Conservation (phyloP, 2,329 filamentous ascomycete genomes). For the Ascocoryne sarcoides region DNA sequence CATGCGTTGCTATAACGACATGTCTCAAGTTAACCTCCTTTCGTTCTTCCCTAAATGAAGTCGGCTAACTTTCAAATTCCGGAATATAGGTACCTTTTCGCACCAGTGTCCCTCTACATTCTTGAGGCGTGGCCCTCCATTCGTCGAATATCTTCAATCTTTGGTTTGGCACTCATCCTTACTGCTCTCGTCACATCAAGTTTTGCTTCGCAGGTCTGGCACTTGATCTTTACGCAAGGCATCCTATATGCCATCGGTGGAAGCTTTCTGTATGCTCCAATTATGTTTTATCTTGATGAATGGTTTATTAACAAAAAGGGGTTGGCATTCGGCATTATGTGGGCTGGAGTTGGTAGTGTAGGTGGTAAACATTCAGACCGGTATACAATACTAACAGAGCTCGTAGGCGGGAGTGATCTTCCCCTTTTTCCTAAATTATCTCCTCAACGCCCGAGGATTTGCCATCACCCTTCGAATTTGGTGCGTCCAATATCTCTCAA, state of each 20-base stretch:
- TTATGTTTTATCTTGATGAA: slow-evolving; percentile 36
- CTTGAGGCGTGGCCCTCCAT: slow-evolving; percentile 26
- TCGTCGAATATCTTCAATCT: slow-evolving; percentile 19
- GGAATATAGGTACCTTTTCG: slow-evolving; percentile 22
- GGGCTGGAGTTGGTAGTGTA: slow-evolving; percentile 22
- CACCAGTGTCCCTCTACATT: slow-evolving; percentile 16
- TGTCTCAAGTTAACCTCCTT: no score
- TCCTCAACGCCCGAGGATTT: slow-evolving; percentile 36
- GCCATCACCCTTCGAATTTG: slow-evolving; percentile 32
- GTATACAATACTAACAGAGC: slow-evolving; percentile 25
- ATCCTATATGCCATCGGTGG: slow-evolving; percentile 37
- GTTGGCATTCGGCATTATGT: slow-evolving; percentile 42
- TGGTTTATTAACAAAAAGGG: slow-evolving; percentile 41
- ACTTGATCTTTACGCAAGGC: slow-evolving; percentile 39
- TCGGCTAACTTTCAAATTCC: no score
- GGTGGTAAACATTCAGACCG: slow-evolving; percentile 21
- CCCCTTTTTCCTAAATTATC: slow-evolving; percentile 32
- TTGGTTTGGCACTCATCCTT: slow-evolving; percentile 32
- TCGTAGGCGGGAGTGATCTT: slow-evolving; percentile 20
- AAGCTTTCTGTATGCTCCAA: slow-evolving; percentile 33
- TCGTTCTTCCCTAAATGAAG: no score
- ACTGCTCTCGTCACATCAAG: slow-evolving; percentile 33
- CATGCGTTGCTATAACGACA: no score
- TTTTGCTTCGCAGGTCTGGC: slow-evolving; percentile 34
- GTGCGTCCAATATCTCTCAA: no score